Evolutionary conservation across 108 stramenopile species (phyloP).

Genomic region (Cyclotella distinguenda): DNA sequence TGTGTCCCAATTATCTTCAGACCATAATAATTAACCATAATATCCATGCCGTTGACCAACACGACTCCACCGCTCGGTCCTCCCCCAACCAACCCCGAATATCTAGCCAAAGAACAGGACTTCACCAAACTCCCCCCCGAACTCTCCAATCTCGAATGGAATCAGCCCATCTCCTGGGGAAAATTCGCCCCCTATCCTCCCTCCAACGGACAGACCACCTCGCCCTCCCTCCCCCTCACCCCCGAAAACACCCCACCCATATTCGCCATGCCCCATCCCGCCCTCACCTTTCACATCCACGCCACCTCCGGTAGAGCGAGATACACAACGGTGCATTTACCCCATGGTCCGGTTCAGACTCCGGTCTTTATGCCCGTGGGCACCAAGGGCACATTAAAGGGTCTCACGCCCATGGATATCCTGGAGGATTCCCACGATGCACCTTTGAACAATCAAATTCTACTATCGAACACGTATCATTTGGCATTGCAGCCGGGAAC

Average conservation of each 20-base stretch:
- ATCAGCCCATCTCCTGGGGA: constrained; percentile 64
- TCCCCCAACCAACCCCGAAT: constrained; percentile 23
- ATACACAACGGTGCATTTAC: constrained; percentile 66
- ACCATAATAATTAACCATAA: too few relatives aligned
- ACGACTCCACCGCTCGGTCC: too few relatives aligned
- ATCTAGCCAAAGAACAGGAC: constrained; percentile 35
- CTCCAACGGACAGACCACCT: constrained; percentile 9
- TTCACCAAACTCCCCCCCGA: constrained; percentile 61
- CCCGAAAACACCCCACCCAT: constrained; percentile 52
- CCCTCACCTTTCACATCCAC: constrained; percentile 68
- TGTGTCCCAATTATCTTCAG: too few relatives aligned
- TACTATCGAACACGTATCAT: constrained; percentile 98
- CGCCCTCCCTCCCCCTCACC: constrained; percentile 44
- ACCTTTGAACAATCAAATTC: constrained; percentile 76
- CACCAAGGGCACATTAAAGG: constrained; percentile 96
- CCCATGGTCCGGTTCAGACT: constrained; percentile 84
- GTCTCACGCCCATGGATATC: constrained; percentile 79
- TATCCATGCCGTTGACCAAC: too few relatives aligned
- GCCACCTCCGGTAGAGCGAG: constrained; percentile 71
- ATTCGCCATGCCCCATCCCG: constrained; percentile 52
- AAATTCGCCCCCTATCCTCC: constrained; percentile 65
- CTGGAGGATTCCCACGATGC: constrained; percentile 5
- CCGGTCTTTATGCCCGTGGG: constrained; percentile 99
- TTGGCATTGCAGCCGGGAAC: constrained; percentile 93
- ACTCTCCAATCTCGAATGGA: constrained; percentile 61